Evolutionary conservation across 345 rosid genomes (phyloP).

Genomic region (Citrus glauca): DNA sequence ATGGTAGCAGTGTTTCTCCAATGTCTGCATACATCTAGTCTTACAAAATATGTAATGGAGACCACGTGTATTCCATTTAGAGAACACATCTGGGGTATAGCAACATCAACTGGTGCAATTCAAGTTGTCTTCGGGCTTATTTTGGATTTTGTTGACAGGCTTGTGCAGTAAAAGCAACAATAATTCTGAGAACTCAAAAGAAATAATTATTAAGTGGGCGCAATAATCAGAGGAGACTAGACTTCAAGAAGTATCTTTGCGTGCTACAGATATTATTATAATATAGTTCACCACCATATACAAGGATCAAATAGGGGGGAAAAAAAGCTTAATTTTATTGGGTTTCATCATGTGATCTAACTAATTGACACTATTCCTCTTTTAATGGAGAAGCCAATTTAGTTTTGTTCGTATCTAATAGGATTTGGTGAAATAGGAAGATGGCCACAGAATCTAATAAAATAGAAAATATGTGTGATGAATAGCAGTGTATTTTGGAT

Average conservation of each 20-base stretch:
- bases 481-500: neutral
- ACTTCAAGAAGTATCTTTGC: neutral
- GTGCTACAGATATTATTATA: neutral
- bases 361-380: neutral
- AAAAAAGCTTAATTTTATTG: neutral
- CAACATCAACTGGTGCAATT: neutral
- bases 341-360: neutral
- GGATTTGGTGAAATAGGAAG: neutral
- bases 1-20: constrained; percentile 1
- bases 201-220: neutral
- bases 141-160: neutral
- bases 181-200: neutral
- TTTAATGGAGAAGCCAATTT: neutral
- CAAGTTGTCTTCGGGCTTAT: neutral
- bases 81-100: neutral
- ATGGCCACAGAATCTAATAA: no score
- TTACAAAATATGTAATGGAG: constrained; percentile 2
- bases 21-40: neutral
- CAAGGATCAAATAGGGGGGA: neutral
- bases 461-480: neutral
- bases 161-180: neutral
- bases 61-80: constrained; percentile 23
- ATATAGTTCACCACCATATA: neutral
- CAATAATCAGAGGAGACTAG: neutral
- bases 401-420: neutral